A percentile compares a stretch with the other conserved stretches of the same genome.
Evolutionary conservation across 345 rosid species (phyloP).

Genomic region (Sapria himalayana): DNA sequence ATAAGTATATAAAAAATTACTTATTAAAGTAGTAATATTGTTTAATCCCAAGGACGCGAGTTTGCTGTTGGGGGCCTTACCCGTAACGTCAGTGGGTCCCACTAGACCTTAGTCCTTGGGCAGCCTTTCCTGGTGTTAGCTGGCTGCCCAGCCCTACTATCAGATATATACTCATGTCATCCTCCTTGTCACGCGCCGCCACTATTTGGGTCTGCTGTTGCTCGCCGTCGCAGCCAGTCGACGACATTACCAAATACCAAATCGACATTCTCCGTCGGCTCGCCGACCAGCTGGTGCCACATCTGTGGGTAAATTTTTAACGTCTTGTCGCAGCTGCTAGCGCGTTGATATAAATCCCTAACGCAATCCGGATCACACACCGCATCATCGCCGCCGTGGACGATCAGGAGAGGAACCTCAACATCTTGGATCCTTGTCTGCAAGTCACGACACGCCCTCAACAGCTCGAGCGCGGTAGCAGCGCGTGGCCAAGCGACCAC

Average conservation of each 20-base stretch:
- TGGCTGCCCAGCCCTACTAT: too few species aligned
- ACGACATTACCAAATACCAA: conserved; percentile 46
- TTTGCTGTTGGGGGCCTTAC: too few species aligned
- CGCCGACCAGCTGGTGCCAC: conserved; percentile 92
- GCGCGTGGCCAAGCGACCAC: conserved; percentile 47
- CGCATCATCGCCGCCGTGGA: conserved; percentile 62
- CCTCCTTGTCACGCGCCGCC: too few species aligned
- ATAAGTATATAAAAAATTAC: too few species aligned
- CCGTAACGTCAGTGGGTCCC: too few species aligned
- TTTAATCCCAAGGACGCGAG: too few species aligned
- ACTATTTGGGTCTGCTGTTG: too few species aligned
- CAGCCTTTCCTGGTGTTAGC: too few species aligned
- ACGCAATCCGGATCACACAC: conserved; percentile 64
- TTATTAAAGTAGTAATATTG: too few species aligned
- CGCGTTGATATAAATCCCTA: conserved; percentile 51
- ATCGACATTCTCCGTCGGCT: conserved; percentile 49
- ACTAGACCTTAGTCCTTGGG: too few species aligned
- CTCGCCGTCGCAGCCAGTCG: conserved; percentile 48
- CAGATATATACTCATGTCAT: too few species aligned
- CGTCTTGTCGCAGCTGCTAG: conserved; percentile 47
- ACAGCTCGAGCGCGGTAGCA: conserved; percentile 61
- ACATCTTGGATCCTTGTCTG: conserved; percentile 69
- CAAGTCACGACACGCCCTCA: conserved; percentile 52
- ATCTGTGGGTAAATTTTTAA: conserved; percentile 43
- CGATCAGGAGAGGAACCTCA: conserved; percentile 48